These are phyloP conservation scores for Gracilaria gracilis DNA, from an alignment of 23 red algal species.

Conservation along the genomic window DNA sequence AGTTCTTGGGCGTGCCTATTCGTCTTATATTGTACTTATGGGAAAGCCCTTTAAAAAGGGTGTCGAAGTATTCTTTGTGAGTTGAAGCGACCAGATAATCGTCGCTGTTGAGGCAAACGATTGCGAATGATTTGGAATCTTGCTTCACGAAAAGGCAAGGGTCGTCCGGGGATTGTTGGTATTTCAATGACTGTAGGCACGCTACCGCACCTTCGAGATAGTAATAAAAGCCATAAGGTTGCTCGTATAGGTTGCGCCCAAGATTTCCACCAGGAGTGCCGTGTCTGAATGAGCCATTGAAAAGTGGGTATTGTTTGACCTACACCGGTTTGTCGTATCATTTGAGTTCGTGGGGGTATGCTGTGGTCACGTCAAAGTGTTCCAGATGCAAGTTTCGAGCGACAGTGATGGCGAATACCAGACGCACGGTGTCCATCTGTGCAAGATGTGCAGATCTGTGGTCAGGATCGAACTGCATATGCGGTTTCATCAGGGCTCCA, in stretches of 20 bases:
- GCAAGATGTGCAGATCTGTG: slow-evolving; percentile 19
- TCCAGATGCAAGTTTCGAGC: not conserved
- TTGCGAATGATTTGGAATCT: not conserved
- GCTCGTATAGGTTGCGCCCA: slow-evolving; percentile 22
- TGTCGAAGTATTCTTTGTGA: not conserved
- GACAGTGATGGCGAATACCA: not conserved
- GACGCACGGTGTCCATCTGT: not conserved
- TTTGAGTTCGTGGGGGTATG: slow-evolving; percentile 26
- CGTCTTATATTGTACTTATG: slow-evolving; percentile 13
- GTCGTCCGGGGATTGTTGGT: slow-evolving; percentile 7
- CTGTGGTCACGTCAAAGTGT: slow-evolving; percentile 36
- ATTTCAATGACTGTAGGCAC: not conserved
- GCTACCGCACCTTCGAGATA: not conserved
- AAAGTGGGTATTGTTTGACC: slow-evolving; percentile 23
- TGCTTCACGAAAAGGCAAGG: slow-evolving; percentile 18
- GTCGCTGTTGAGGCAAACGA: slow-evolving; percentile 32
- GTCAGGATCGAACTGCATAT: slow-evolving; percentile 21
- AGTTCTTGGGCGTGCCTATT: not conserved
- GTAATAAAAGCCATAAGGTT: not conserved
- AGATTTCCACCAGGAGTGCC: not conserved
- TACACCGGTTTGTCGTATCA: slow-evolving; percentile 24
- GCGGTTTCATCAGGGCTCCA: slow-evolving; percentile 23
- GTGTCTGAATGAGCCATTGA: slow-evolving; percentile 19
- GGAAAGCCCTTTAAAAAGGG: not conserved
- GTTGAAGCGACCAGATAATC: slow-evolving; percentile 29